These are phyloP conservation scores for Stephanodiscus minutulus DNA, from an alignment of 108 stramenopile genomes.

Conservation along the genomic window DNA sequence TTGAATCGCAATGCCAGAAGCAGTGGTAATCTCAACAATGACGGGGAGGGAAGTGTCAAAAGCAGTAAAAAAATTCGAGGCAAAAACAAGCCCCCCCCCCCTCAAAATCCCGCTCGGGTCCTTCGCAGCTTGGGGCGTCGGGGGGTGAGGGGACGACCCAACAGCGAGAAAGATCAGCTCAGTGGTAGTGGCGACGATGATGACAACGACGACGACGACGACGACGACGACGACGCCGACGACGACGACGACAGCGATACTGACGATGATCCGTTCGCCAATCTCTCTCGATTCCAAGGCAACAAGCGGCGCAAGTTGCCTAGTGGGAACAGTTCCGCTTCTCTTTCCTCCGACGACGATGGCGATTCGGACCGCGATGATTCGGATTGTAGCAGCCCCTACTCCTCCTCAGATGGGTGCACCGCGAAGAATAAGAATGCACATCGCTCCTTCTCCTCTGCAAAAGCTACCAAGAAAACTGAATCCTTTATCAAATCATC, in stretches of 20 bases:
- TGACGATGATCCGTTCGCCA: slow-evolving; percentile 12
- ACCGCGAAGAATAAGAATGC: background rate
- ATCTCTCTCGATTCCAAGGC: slow-evolving; percentile 17
- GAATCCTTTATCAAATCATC: background rate
- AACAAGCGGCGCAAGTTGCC: slow-evolving; percentile 5
- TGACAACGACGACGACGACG: background rate
- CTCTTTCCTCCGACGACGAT: slow-evolving; percentile 4
- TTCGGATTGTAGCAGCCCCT: slow-evolving; percentile 1
- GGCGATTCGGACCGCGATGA: background rate
- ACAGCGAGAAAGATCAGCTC: background rate
- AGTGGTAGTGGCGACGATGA: background rate
- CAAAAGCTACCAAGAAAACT: background rate
- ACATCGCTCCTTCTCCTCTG: background rate
- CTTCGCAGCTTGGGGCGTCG: no score
- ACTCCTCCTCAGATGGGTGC: background rate
- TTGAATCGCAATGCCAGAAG: background rate
- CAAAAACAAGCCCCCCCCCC: no score
- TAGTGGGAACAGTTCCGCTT: background rate
- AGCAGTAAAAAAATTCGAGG: background rate
- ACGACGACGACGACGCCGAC: slow-evolving; percentile 11
- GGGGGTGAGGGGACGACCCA: no score
- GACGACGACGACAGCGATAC: slow-evolving; percentile 8
- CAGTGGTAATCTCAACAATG: background rate
- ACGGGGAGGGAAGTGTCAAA: background rate
- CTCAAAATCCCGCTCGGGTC: no score